Evolutionary conservation across 306 rosid genomes (phyloP).

Genomic region (Vigna hirtella): DNA sequence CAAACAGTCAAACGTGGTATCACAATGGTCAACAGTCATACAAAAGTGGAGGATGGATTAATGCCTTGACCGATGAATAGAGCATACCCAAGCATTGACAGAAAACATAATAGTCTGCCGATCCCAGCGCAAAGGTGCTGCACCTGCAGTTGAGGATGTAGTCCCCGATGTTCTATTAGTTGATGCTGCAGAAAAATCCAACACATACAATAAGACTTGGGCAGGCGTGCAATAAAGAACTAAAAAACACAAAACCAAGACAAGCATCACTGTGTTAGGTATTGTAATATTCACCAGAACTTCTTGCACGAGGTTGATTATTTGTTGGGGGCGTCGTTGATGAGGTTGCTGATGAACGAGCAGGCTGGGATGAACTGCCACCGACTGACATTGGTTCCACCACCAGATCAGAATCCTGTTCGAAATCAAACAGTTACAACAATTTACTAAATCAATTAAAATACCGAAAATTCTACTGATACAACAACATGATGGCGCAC

Average conservation of each 20-base stretch:
- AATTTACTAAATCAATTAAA: conserved; percentile 14
- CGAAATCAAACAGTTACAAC: conserved; percentile 37
- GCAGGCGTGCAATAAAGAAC: background rate
- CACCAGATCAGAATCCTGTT: conserved; percentile 84
- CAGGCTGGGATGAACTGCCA: conserved; percentile 67
- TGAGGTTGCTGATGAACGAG: conserved; percentile 62
- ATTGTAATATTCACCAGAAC: conserved; percentile 55
- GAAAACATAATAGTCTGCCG: conserved; percentile 86
- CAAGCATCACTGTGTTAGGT: conserved; percentile 15
- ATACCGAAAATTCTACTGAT: background rate
- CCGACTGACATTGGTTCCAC: conserved; percentile 74
- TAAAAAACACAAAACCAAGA: conserved; percentile 9
- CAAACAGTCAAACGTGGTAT: conserved; percentile 18
- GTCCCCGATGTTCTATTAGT: conserved; percentile 72
- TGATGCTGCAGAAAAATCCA: conserved; percentile 62
- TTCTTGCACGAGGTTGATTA: conserved; percentile 62
- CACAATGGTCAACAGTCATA: background rate
- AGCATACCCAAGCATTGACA: conserved; percentile 91
- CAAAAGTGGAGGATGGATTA: background rate
- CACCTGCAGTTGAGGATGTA: conserved; percentile 62
- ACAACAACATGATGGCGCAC: background rate
- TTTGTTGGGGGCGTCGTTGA: conserved; percentile 55
- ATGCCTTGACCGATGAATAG: conserved; percentile 27
- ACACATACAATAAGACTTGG: conserved; percentile 34
- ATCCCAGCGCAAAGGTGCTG: conserved; percentile 85